Percentiles rank a stretch among this genome's conserved stretches.
phyloP scores from a whole-genome alignment of 2,329 filamentous ascomycete species.

The Dactylellina leptospora region DNA sequence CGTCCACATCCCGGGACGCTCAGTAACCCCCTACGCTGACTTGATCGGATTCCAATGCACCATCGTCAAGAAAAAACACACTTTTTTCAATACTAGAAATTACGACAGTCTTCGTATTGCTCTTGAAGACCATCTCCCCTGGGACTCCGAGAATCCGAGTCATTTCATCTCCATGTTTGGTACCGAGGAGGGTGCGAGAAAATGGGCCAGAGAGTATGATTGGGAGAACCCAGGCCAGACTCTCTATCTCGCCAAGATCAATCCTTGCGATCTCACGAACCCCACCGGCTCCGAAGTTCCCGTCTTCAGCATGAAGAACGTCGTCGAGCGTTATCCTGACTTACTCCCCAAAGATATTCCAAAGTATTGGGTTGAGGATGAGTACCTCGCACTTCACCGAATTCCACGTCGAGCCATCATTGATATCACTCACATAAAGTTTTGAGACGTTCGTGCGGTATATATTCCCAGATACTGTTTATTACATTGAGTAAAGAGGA shows the following conservation, averaged over 20 bases:
- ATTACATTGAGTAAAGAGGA: too few species aligned
- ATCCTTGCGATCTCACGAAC: constrained; percentile 14
- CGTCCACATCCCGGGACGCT: constrained; percentile 9
- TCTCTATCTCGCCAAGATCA: constrained; percentile 11
- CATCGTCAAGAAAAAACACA: not conserved
- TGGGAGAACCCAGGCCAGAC: not conserved
- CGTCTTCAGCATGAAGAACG: not conserved
- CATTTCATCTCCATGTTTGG: constrained; percentile 34
- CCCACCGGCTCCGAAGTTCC: not conserved
- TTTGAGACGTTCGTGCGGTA: too few species aligned
- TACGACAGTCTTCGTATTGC: not conserved
- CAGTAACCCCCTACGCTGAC: constrained; percentile 5
- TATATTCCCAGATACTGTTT: too few species aligned
- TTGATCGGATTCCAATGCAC: constrained; percentile 2
- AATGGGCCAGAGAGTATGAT: constrained; percentile 14
- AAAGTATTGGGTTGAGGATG: not conserved
- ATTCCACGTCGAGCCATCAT: constrained; percentile 20
- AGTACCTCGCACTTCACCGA: constrained; percentile 27
- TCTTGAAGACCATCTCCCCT: constrained; percentile 16
- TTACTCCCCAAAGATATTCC: constrained; percentile 6
- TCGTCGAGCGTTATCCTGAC: constrained; percentile 4
- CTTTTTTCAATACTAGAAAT: constrained; percentile 25
- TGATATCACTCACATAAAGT: too few species aligned
- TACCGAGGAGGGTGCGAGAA: not conserved
- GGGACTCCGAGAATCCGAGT: not conserved